These are phyloP conservation scores for Teunomyces stri DNA, from an alignment of 805 yeast species.

Conservation along the genomic window DNA sequence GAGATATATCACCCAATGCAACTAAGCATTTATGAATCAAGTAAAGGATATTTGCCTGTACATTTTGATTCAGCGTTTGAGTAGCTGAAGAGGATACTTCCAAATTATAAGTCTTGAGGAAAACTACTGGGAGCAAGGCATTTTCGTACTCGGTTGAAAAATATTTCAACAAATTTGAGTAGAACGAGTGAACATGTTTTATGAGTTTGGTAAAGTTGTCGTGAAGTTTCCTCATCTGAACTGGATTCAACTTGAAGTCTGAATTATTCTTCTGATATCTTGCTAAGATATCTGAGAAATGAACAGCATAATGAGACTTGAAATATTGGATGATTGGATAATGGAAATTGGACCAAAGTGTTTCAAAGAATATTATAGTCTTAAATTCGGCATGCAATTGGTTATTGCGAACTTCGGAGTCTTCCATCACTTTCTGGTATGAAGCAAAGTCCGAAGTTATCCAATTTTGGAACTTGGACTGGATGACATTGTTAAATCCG, in stretches of 20 bases:
- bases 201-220: slow-evolving; percentile 50
- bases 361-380: slow-evolving; percentile 38
- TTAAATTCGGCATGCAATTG: slow-evolving; percentile 34
- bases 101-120: slow-evolving; percentile 26
- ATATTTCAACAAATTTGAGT: slow-evolving; percentile 39
- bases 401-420: slow-evolving; percentile 10
- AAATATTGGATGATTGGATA: slow-evolving; percentile 63
- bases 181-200: slow-evolving; percentile 48
- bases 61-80: slow-evolving; percentile 11
- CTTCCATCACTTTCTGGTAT: slow-evolving; percentile 18
- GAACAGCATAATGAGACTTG: slow-evolving; percentile 36
- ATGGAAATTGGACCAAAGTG: slow-evolving; percentile 60
- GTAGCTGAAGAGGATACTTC: slow-evolving; percentile 15
- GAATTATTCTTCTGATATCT: slow-evolving; percentile 16
- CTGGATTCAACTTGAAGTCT: slow-evolving; percentile 33
- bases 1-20: slow-evolving; percentile 55
- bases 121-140: slow-evolving; percentile 32
- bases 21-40: slow-evolving; percentile 49
- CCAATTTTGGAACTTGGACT: slow-evolving; percentile 45
- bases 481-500: slow-evolving; percentile 49
- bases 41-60: slow-evolving; percentile 36
- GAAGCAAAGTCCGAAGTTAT: slow-evolving; percentile 35
- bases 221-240: slow-evolving; percentile 57
- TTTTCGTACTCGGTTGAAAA: slow-evolving; percentile 37
- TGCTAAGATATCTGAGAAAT: slow-evolving; percentile 16